Evolutionary conservation across 768 basidiomycete species (phyloP).

Genomic region (Suillus subalutaceus): DNA sequence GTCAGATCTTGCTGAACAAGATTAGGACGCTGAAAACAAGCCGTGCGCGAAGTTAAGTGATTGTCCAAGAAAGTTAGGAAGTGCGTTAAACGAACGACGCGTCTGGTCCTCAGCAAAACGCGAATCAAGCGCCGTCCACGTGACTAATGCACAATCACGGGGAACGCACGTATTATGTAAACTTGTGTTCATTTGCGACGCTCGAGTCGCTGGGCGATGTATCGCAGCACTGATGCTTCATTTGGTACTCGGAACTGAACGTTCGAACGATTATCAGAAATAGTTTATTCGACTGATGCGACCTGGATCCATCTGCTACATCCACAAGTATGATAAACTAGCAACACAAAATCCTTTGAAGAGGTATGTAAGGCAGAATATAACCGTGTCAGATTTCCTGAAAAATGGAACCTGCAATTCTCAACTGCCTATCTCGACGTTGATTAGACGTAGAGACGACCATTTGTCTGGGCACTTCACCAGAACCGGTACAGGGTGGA

Average conservation of each 20-base stretch:
- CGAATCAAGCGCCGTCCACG: background rate
- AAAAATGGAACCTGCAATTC: slow-evolving; percentile 38
- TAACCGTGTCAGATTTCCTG: slow-evolving; percentile 38
- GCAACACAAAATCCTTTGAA: background rate
- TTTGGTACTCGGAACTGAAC: background rate
- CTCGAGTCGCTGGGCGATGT: no score
- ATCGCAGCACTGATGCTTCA: no score
- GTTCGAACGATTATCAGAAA: background rate
- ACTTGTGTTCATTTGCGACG: no score
- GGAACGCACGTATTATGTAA: background rate
- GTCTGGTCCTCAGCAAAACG: background rate
- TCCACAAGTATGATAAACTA: background rate
- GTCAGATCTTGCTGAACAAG: background rate
- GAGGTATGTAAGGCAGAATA: slow-evolving; percentile 35
- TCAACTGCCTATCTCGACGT: slow-evolving; percentile 53
- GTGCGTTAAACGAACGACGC: background rate
- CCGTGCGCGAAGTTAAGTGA: background rate
- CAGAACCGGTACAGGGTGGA: slow-evolving; percentile 81
- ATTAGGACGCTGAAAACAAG: background rate
- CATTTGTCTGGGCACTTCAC: slow-evolving; percentile 68
- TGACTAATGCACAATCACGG: background rate
- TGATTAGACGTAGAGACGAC: slow-evolving; percentile 55
- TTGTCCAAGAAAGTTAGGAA: background rate
- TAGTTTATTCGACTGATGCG: background rate
- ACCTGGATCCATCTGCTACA: background rate